Evolutionary conservation across 805 yeast genomes (phyloP).

Genomic region (Clavispora phyllophila): DNA sequence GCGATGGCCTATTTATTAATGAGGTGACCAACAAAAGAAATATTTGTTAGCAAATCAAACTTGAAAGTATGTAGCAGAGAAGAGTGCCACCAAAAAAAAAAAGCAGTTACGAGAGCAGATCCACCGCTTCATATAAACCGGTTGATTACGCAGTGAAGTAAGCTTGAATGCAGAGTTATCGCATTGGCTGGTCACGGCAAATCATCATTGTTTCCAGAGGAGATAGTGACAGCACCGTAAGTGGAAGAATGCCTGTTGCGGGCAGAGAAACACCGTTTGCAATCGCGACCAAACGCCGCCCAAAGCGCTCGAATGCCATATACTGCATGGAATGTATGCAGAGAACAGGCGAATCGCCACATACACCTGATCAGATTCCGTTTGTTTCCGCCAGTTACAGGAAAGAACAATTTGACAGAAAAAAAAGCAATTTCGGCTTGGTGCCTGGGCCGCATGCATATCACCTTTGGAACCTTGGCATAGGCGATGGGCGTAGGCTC

Average conservation of each 20-base stretch:
- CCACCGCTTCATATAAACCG: not conserved
- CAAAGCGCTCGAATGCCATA: not conserved
- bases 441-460: too few species aligned
- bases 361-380: not conserved
- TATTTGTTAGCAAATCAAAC: too few species aligned
- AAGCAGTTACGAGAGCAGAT: too few species aligned
- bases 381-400: not conserved
- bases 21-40: too few species aligned
- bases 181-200: not conserved
- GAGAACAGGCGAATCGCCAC: not conserved
- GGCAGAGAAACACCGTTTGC: not conserved
- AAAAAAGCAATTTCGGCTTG: not conserved
- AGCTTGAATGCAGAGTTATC: not conserved
- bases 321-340: not conserved
- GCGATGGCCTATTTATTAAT: too few species aligned
- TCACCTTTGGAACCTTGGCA: too few species aligned
- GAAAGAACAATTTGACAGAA: not conserved
- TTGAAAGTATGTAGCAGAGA: too few species aligned
- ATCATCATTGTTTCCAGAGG: not conserved
- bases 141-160: not conserved
- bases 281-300: not conserved
- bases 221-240: not conserved
- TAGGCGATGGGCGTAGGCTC: too few species aligned
- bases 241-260: not conserved
- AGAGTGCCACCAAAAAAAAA: too few species aligned